Base-by-base conservation (phyloP, 2,329 filamentous ascomycete genomes). In the Domatiomyces globalis region DNA sequence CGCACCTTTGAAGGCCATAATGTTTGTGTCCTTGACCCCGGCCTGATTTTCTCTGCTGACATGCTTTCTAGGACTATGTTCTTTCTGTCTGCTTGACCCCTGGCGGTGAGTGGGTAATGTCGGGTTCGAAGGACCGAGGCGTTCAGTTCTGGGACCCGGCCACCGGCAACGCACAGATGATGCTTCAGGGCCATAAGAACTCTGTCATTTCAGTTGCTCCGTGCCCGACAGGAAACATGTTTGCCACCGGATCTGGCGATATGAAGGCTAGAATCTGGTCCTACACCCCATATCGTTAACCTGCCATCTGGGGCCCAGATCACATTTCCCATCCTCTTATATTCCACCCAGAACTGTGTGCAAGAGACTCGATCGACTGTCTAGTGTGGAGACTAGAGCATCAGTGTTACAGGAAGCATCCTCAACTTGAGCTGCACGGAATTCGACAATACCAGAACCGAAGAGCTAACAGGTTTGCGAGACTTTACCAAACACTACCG, bases 111-210 rank as follows among this genome's bases (percentile, higher is more conserved):
- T 98, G 92, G 92, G 90, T 98, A 52, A 84, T 98, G 69, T 95
- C 87, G 57, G 92, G 92, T 45, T 95, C 88, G 56, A 98, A 98
- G 74, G 92, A 98, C 65, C 81, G 92, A 49, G 90, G 92, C 47
- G 92, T 98, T 19, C 92, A 96, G 66, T 96, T 98, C 75, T 98
- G 92, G 92, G 90, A 98, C 65, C 90, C 92, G 18, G 79, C 84
- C 62, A 95, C 88, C 18, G 92, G 90, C 36, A 84, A 86, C 59
- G 94, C 90, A 1, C 90, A 96, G 71, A 84, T 98, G 66, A 96
- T 96, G 92, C 78, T 98, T 56, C 92, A 96, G 69, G 92, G 92
- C 22, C 92, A 98, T 68, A 96, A 96, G 77, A 96, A 96, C 71
- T 95, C 87, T 9, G 92, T 98, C 61, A 96, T 96, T 63, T 95